Conservation (phyloP, 2,329 filamentous ascomycete species). For the Diplocarpon mali region DNA sequence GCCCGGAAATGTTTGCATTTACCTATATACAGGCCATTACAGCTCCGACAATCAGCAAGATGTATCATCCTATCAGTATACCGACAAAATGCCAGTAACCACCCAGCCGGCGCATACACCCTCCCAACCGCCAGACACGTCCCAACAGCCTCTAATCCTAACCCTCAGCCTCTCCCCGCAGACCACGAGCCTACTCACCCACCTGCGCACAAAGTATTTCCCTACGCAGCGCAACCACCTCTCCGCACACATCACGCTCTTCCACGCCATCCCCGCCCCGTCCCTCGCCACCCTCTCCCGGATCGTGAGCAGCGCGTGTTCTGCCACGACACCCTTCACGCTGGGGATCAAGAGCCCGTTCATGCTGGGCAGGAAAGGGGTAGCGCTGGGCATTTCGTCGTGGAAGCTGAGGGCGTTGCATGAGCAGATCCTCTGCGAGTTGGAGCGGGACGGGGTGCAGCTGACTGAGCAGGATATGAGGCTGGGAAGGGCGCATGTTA, state of each 20-base stretch:
- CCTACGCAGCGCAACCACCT: constrained; percentile 4
- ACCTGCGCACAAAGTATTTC: constrained; percentile 3
- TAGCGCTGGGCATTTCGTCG: constrained; percentile 1
- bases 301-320: not conserved
- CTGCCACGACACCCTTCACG: not conserved
- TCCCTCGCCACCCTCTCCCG: not conserved
- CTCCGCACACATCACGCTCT: constrained; percentile 7
- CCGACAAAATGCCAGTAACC: too few relatives aligned
- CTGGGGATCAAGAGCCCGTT: constrained; percentile 3
- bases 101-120: too few relatives aligned
- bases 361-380: constrained; percentile 2
- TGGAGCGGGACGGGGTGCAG: not conserved
- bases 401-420: not conserved
- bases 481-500: constrained; percentile 5
- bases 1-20: too few relatives aligned
- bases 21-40: too few relatives aligned
- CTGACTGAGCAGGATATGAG: constrained; percentile 6
- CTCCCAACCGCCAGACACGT: too few relatives aligned
- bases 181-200: constrained; percentile 3
- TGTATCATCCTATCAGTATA: too few relatives aligned
- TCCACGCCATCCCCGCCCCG: constrained; percentile 5
- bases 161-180: constrained; percentile 4
- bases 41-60: too few relatives aligned
- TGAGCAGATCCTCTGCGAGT: not conserved
- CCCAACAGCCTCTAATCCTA: constrained; percentile 3